Evolutionary conservation across 768 basidiomycete genomes (phyloP).

Genomic region (Leucosporidium yakuticum): DNA sequence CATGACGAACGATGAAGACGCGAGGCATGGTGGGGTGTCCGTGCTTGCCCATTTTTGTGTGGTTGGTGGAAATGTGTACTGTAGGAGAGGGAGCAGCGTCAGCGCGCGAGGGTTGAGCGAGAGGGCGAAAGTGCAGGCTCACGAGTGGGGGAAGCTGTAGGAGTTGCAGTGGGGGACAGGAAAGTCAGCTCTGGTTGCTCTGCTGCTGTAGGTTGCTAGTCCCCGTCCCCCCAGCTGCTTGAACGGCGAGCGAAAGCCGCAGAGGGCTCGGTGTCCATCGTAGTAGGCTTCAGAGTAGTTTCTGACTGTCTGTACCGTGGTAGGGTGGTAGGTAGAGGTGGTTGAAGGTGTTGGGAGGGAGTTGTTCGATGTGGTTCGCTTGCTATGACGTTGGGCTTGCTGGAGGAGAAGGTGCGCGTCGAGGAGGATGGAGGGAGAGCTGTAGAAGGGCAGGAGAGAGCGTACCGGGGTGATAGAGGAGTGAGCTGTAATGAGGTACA

Average conservation of each 20-base stretch:
- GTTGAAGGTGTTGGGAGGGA: neutral
- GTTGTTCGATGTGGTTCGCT: too few relatives aligned
- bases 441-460: neutral
- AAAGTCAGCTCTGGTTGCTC: too few relatives aligned
- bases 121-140: neutral
- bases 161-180: too few relatives aligned
- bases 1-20: neutral
- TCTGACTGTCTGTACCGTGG: neutral
- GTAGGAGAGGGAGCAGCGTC: neutral
- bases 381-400: too few relatives aligned
- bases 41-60: slow-evolving; percentile 50
- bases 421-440: neutral
- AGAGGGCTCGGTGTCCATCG: neutral
- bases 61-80: neutral
- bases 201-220: too few relatives aligned
- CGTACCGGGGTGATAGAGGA: neutral
- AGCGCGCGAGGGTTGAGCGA: neutral
- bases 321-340: neutral
- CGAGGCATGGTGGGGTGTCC: neutral
- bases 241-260: neutral
- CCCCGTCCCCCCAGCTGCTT: too few relatives aligned
- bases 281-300: neutral
- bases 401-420: neutral
- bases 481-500: too few relatives aligned
- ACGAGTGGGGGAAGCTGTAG: neutral